These are phyloP conservation scores for Papilionanthe hybrid DNA, from an alignment of 116 monocot species.

Conservation along the genomic window DNA sequence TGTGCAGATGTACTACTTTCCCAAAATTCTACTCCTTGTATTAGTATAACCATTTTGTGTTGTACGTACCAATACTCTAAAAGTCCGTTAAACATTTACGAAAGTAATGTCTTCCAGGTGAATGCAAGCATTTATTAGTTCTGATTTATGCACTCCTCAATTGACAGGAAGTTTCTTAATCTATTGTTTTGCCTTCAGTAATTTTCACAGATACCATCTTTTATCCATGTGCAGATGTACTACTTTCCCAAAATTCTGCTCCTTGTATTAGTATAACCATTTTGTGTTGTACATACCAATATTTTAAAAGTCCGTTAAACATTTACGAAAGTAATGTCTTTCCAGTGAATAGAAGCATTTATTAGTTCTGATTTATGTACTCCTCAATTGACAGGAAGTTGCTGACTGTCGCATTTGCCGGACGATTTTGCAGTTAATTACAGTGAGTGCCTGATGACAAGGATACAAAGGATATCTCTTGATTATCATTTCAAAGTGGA, in stretches of 20 bases:
- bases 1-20: not conserved
- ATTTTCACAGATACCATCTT: not conserved
- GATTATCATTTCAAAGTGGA: slow-evolving; percentile 25
- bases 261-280: not conserved
- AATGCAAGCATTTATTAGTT: slow-evolving; percentile 10
- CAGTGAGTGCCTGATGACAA: slow-evolving; percentile 36
- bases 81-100: not conserved
- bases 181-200: too few relatives aligned
- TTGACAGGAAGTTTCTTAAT: slow-evolving; percentile 44
- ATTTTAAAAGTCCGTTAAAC: not conserved
- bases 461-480: slow-evolving; percentile 44
- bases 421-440: slow-evolving; percentile 51
- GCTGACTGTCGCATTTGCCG: slow-evolving; percentile 37
- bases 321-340: not conserved
- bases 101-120: not conserved
- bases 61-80: not conserved
- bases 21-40: not conserved
- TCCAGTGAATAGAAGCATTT: slow-evolving; percentile 1
- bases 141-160: slow-evolving; percentile 29
- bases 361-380: slow-evolving; percentile 27
- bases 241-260: not conserved
- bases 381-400: slow-evolving; percentile 39
- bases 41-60: not conserved
- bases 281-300: not conserved
- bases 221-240: not conserved